Base-by-base conservation (phyloP, 2,329 filamentous ascomycete genomes). In the Alternaria sp. region DNA sequence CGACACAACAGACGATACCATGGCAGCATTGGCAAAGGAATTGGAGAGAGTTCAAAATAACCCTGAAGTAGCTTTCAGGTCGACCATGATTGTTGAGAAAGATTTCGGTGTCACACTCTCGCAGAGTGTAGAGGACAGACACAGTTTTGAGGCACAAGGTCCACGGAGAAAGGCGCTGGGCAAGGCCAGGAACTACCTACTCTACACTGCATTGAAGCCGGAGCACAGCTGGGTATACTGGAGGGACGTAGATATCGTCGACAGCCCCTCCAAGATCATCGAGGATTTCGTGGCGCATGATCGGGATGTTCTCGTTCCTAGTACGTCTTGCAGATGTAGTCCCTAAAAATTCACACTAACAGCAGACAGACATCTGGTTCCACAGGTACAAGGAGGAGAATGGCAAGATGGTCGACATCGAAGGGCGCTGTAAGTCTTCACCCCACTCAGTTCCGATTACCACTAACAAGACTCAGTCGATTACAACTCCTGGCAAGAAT, bases 141-240 rank as follows among this genome's bases (percentile, higher is more conserved):
- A 99, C 79, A 88, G 88, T 1, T 98, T 94, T 75, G 89, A 89
- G 62, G 94, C 93, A 2, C 96, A 99, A 78, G 96, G 90, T 2
- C 94, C 95, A 6, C 89, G 96, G 67, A 89, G 96, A 69, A 98
- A 95, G 83, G 89, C 91, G 37, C 94, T 99, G 88, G 96, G 92
- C 49, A 89, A 87, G 71, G 96, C 96, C 26, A 89, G 96, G 72
- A 99, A 99, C 80, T 99, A 97, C 80, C 86, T 99, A 20, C 87
- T 99, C 2, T 88, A 89, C 30, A 86, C 93, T 0, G 91, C 96
- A 4, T 79, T 99, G 74, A 97, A 96, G 83, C 89, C 94, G 0
- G 94, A 98, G 65, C 96, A 99, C 79, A 95, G 94, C 9, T 99
- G 96, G 96, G 94, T 98, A 9, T 98, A 97, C 81, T 99, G 96